A percentile compares a stretch with the other conserved stretches of the same genome.
Evolutionary conservation across 1,139 yeast genomes (phyloP).

Genomic region (Arxiozyma heterogenica): DNA sequence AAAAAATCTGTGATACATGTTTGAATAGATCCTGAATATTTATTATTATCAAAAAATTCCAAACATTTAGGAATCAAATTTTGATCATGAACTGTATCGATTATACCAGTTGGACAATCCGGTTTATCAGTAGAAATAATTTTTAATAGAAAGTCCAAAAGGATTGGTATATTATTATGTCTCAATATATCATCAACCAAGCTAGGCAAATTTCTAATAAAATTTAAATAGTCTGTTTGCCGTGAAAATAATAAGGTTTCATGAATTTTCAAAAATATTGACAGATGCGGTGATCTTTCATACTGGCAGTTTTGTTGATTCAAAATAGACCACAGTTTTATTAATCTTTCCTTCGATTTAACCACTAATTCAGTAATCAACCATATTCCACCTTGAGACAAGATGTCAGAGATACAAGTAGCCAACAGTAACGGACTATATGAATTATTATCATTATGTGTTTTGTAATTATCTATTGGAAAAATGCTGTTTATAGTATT

Average conservation of each 20-base stretch:
- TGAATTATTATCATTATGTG: background rate
- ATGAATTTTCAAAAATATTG: slow-evolving; percentile 83
- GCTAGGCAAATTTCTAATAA: slow-evolving; percentile 40
- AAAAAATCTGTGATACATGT: slow-evolving; percentile 91
- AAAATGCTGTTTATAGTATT: background rate
- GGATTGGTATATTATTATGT: slow-evolving; percentile 49
- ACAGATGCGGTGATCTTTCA: slow-evolving; percentile 39
- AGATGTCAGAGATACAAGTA: slow-evolving; percentile 51
- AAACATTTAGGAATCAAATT: slow-evolving; percentile 42
- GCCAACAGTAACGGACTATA: background rate
- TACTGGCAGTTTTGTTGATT: slow-evolving; percentile 51
- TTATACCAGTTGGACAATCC: slow-evolving; percentile 55
- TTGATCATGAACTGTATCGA: slow-evolving; percentile 49
- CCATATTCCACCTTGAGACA: slow-evolving; percentile 79
- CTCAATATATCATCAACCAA: slow-evolving; percentile 46
- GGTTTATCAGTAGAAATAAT: slow-evolving; percentile 56
- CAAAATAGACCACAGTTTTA: slow-evolving; percentile 69
- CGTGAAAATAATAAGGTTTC: slow-evolving; percentile 86
- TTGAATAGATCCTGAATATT: slow-evolving; percentile 52
- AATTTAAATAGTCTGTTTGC: slow-evolving; percentile 45
- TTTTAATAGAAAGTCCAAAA: slow-evolving; percentile 65
- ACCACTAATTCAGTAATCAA: slow-evolving; percentile 82
- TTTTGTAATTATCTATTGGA: background rate
- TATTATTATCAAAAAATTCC: slow-evolving; percentile 41
- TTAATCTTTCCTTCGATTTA: slow-evolving; percentile 55